A percentile compares a stretch with the other conserved stretches of the same genome.
Evolutionary conservation across 1,284 basidiomycete species (phyloP).

Genomic region (Ustanciosporium gigantosporum): DNA sequence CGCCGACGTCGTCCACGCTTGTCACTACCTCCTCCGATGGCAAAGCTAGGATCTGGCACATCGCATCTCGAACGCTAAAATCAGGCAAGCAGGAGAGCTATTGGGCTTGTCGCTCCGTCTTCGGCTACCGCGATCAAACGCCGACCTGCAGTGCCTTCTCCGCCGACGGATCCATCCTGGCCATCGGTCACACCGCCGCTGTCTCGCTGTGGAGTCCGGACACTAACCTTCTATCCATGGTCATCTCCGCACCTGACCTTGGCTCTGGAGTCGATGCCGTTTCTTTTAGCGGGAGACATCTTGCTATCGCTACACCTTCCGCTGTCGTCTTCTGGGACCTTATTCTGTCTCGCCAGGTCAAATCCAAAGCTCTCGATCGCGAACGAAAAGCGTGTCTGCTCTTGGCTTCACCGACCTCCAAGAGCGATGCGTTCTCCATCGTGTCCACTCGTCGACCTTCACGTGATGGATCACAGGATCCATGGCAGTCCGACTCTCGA

Average conservation of each 20-base stretch:
- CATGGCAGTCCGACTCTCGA: neutral
- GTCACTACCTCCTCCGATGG: slow-evolving; percentile 73
- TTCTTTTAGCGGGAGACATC: slow-evolving; percentile 44
- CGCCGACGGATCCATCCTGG: slow-evolving; percentile 81
- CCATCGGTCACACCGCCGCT: slow-evolving; percentile 72
- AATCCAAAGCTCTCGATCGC: slow-evolving; percentile 9
- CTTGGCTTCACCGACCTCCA: neutral
- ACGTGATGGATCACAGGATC: too few relatives aligned
- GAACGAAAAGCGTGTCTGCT: slow-evolving; percentile 10
- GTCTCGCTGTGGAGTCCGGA: slow-evolving; percentile 78
- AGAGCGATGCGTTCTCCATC: slow-evolving; percentile 5
- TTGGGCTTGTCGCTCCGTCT: slow-evolving; percentile 55
- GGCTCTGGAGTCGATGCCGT: slow-evolving; percentile 11
- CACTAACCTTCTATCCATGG: slow-evolving; percentile 71
- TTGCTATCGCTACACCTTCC: slow-evolving; percentile 24
- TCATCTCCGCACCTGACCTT: slow-evolving; percentile 63
- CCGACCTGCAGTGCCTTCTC: slow-evolving; percentile 72
- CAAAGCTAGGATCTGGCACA: slow-evolving; percentile 72
- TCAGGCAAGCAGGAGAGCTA: slow-evolving; percentile 45
- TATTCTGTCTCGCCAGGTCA: slow-evolving; percentile 41
- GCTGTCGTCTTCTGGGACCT: slow-evolving; percentile 52
- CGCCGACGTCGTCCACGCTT: slow-evolving; percentile 62
- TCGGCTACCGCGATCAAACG: slow-evolving; percentile 47
- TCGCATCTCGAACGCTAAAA: slow-evolving; percentile 41
- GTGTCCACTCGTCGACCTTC: too few relatives aligned